Conservation (phyloP, 768 basidiomycete species). For the Hebeloma cylindrosporum region DNA sequence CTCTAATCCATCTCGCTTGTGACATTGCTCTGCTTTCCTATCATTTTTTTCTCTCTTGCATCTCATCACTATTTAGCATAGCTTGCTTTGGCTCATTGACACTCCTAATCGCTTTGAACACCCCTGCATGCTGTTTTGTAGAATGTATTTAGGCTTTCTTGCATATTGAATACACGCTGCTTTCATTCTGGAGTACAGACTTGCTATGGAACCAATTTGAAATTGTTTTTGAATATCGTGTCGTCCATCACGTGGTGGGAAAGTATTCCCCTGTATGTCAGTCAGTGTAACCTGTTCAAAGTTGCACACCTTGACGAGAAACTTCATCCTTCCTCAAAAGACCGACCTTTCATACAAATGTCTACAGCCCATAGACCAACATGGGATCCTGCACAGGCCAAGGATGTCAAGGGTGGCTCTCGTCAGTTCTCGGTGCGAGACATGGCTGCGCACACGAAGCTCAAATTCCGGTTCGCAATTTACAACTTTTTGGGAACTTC, state of each 20-base stretch:
- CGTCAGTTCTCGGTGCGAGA: conserved; percentile 92
- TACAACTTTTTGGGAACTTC: not conserved
- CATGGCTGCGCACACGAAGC: conserved; percentile 94
- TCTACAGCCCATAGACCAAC: conserved; percentile 93
- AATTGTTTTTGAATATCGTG: too few species aligned
- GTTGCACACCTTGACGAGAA: not conserved
- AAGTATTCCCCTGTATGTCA: conserved; percentile 8
- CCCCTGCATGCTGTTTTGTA: conserved; percentile 3
- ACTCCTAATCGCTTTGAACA: conserved; percentile 15
- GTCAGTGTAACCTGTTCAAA: too few species aligned
- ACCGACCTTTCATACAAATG: conserved; percentile 41
- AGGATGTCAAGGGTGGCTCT: conserved; percentile 89
- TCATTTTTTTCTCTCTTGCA: conserved; percentile 2
- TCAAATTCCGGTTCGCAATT: conserved; percentile 83
- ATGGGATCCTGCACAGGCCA: conserved; percentile 96
- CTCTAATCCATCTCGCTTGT: not conserved
- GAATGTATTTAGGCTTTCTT: not conserved
- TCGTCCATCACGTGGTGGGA: conserved; percentile 18
- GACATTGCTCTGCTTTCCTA: conserved; percentile 2
- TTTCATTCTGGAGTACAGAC: not conserved
- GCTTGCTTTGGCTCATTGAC: conserved; percentile 14
- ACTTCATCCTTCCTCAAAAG: not conserved
- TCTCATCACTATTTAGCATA: conserved; percentile 8
- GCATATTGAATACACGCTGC: not conserved
- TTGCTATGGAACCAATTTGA: too few species aligned